Base-by-base conservation (phyloP, 2,329 filamentous ascomycete genomes). In the Mariannaea elegans region DNA sequence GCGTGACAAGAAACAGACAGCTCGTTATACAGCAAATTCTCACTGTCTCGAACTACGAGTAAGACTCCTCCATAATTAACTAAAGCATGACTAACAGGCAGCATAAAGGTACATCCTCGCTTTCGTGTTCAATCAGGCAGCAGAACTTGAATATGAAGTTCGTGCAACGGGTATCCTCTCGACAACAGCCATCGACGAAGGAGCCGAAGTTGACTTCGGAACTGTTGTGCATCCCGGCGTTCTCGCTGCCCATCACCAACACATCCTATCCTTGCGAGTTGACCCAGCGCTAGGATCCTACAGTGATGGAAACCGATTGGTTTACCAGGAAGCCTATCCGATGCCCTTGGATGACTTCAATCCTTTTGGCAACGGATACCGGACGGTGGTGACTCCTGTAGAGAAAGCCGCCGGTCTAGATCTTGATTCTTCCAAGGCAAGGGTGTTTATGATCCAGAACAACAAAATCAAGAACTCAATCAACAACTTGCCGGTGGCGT, bases 261-360 rank as follows among this genome's bases (percentile, higher is more conserved):
- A 93, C 75, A 90, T 93, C 73, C 92, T 94, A 77, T 88, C 84
- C 3, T 79, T 89, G 5, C 83, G 87, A 8, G 78, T 89, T 12
- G 87, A 89, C 68, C 86, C 87, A 4, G 46, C 47, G 2, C 12
- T 61, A 10, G 57, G 56, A 13, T 53, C 47, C 4, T 59, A 60
- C 46, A n/a, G 27, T 7, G 42, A 56, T 12, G 51, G 51, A 27
- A 60, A 60, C 46, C n/a, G 84, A 84, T 64, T 77, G 87, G 47
- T 87, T 24, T 79, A 84, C 56, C 84, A 89, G 68, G 80, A 84
- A 23, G 41, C 54, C 6, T 63, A 65, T 39, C 47, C 58, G 3
- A 52, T 56, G 58, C 52, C 47, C 1, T 14, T 52, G 13, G 47
- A 61, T 23, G 41, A 52, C 10, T 56, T 51, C 27, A 61, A 61